Conservation (phyloP, 768 basidiomycete genomes). For the Rhizopogon vesiculosus region DNA sequence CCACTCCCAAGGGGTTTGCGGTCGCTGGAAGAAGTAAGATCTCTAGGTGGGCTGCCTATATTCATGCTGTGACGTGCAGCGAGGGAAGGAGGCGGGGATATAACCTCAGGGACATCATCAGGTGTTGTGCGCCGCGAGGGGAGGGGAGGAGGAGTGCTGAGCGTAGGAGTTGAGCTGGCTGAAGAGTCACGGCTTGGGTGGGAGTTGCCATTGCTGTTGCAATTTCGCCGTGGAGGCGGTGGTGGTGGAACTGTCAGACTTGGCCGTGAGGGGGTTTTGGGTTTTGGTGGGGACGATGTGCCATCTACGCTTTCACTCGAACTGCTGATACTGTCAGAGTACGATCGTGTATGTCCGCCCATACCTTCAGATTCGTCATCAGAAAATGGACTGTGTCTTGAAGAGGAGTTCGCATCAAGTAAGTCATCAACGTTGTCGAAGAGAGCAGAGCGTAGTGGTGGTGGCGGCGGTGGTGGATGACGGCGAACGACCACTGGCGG, state of each 20-base stretch:
- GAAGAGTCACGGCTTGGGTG: neutral
- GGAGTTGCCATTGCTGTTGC: neutral
- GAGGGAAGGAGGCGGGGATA: conserved; percentile 17
- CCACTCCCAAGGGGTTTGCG: conserved; percentile 23
- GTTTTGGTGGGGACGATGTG: conserved; percentile 10
- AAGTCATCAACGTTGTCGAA: conserved; percentile 16
- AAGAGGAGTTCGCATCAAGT: conserved; percentile 15
- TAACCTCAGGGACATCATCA: conserved; percentile 4
- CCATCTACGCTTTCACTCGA: conserved; percentile 16
- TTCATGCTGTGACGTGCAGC: conserved; percentile 38
- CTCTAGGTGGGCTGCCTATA: neutral
- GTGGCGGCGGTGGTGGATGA: conserved; percentile 15
- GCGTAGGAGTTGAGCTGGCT: conserved; percentile 10
- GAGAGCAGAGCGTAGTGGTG: conserved; percentile 10
- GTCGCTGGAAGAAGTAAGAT: conserved; percentile 13
- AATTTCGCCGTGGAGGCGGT: conserved; percentile 14
- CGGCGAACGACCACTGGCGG: conserved; percentile 14
- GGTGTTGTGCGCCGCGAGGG: conserved; percentile 28
- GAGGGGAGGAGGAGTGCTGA: conserved; percentile 31
- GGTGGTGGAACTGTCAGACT: conserved; percentile 11
- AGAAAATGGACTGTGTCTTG: conserved; percentile 24
- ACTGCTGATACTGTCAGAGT: conserved; percentile 13
- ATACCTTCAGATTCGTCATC: conserved; percentile 20
- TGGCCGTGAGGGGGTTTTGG: conserved; percentile 19
- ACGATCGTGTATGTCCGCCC: conserved; percentile 3